Percentiles rank a stretch among this genome's conserved stretches.
phyloP scores from a whole-genome alignment of 202 grass and related monocot genomes.

The Dendrocalamus latiflorus region DNA sequence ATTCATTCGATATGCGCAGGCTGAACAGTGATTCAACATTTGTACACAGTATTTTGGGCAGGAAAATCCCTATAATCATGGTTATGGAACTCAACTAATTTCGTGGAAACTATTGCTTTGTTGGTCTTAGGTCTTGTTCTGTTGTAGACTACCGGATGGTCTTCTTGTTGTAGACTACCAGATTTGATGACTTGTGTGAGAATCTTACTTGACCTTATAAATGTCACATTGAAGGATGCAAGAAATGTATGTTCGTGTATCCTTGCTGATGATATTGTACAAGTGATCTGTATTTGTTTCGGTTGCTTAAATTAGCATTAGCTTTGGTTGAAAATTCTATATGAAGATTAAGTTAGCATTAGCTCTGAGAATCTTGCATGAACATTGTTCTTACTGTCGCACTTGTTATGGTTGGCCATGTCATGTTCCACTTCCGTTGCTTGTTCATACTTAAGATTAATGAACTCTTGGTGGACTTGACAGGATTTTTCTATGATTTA shows the following conservation, averaged over 20 bases:
- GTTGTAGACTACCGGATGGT: neutral
- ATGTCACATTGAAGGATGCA: constrained; percentile 17
- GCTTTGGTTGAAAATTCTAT: neutral
- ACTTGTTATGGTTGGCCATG: neutral
- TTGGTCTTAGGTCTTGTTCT: constrained; percentile 10
- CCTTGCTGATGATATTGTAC: constrained; percentile 11
- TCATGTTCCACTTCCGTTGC: neutral
- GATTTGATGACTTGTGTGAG: constrained; percentile 11
- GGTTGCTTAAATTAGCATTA: constrained; percentile 18
- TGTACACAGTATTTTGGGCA: constrained; percentile 40
- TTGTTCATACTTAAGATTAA: neutral
- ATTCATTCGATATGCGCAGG: constrained; percentile 20
- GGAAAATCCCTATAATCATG: constrained; percentile 19
- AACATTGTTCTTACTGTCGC: neutral
- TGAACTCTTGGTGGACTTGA: neutral
- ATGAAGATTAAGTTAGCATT: neutral
- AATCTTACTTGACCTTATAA: constrained; percentile 8
- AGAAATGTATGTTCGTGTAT: neutral
- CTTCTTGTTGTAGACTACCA: neutral
- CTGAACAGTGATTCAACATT: constrained; percentile 23
- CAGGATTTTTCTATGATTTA: neutral
- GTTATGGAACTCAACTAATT: constrained; percentile 28
- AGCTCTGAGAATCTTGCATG: neutral
- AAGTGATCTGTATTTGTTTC: neutral
- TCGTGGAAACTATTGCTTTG: constrained; percentile 26